These are phyloP conservation scores for Teratosphaeria viscida DNA, from an alignment of 2,329 filamentous ascomycete genomes.

Conservation along the genomic window DNA sequence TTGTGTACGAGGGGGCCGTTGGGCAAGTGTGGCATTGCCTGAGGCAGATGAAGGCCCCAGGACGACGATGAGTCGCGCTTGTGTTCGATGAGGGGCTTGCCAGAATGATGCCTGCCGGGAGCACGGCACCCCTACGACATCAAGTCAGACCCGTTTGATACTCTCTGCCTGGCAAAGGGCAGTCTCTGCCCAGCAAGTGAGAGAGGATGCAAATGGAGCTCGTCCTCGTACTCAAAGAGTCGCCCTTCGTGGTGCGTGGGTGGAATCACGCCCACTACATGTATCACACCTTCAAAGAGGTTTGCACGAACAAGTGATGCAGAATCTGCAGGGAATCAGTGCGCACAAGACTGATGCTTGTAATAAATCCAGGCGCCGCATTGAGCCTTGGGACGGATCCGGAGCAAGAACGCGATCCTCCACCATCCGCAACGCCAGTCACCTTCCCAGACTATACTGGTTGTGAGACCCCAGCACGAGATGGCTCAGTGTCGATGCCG, in stretches of 20 bases:
- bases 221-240: background rate
- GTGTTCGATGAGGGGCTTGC: background rate
- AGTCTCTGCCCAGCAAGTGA: background rate
- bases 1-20: background rate
- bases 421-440: conserved; percentile 15
- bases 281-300: background rate
- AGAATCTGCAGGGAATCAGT: background rate
- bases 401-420: conserved; percentile 20
- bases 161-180: background rate
- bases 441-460: conserved; percentile 14
- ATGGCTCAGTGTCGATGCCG: conserved; percentile 16
- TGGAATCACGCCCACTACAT: background rate
- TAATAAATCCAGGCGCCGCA: conserved; percentile 2
- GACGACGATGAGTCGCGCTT: too few species aligned
- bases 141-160: background rate
- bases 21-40: background rate
- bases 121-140: background rate
- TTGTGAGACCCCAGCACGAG: conserved; percentile 8
- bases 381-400: conserved; percentile 11
- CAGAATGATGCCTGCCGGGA: background rate
- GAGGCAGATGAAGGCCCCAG: too few species aligned
- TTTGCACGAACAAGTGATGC: background rate
- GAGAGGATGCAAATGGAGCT: background rate
- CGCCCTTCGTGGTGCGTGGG: background rate
- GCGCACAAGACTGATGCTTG: background rate